Percentiles rank a stretch among this genome's conserved stretches.
Evolutionary conservation across 2,329 filamentous ascomycete genomes (phyloP).

Genomic region (Monosporascus sp.): DNA sequence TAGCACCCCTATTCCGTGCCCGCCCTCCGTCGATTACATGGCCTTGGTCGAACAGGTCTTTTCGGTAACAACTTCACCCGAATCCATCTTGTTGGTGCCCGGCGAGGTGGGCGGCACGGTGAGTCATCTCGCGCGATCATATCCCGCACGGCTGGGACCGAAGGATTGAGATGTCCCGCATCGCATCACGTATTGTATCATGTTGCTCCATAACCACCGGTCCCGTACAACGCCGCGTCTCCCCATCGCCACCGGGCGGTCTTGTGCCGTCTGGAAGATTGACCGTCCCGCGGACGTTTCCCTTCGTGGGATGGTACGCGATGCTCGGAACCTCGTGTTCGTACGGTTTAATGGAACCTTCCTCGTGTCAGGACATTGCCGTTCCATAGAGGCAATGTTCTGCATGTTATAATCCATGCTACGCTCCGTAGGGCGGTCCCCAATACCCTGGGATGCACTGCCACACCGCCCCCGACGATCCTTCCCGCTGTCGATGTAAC

Average conservation of each 20-base stretch:
- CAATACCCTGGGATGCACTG: not conserved
- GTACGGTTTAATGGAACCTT: too few relatives aligned
- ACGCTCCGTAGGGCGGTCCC: not conserved
- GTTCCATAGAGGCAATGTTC: not conserved
- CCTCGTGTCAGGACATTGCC: not conserved
- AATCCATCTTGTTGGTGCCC: not conserved
- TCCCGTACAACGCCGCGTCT: not conserved
- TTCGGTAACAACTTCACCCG: not conserved
- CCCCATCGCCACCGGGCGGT: not conserved
- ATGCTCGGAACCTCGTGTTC: too few relatives aligned
- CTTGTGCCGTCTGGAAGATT: too few relatives aligned
- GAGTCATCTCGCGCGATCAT: not conserved
- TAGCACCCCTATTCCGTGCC: too few relatives aligned
- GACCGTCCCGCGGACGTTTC: too few relatives aligned
- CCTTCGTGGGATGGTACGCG: too few relatives aligned
- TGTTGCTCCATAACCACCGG: not conserved
- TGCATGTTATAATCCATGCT: not conserved
- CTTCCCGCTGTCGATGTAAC: not conserved
- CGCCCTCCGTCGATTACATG: too few relatives aligned
- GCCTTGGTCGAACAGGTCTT: too few relatives aligned
- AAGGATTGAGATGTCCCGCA: not conserved
- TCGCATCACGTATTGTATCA: not conserved
- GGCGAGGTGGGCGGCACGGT: not conserved
- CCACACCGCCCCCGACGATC: not conserved
- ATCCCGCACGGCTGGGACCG: not conserved